Conservation (phyloP, 805 yeast species). For the Candida taoyuanica region DNA sequence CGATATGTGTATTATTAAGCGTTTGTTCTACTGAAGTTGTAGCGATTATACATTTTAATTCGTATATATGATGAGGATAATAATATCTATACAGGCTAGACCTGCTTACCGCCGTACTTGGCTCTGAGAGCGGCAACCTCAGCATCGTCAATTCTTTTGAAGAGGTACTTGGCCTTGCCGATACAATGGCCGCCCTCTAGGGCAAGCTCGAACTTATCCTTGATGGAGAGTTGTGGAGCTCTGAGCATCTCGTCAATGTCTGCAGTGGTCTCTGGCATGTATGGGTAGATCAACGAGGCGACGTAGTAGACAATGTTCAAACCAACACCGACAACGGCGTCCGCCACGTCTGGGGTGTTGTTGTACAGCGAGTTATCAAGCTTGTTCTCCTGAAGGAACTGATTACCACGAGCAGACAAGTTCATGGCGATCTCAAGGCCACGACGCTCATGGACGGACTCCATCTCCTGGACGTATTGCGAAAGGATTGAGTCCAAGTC, state of each 20-base stretch:
- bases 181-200: conserved; percentile 80
- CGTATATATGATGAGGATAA: not conserved
- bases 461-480: conserved; percentile 68
- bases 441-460: conserved; percentile 72
- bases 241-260: conserved; percentile 75
- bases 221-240: conserved; percentile 74
- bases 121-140: conserved; percentile 83
- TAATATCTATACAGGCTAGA: not conserved
- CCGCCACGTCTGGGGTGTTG: conserved; percentile 72
- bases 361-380: conserved; percentile 82
- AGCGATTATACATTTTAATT: not conserved
- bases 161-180: conserved; percentile 87
- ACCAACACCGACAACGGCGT: conserved; percentile 90
- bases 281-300: conserved; percentile 80
- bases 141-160: conserved; percentile 86
- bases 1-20: not conserved
- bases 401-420: conserved; percentile 88
- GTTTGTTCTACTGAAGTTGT: no score
- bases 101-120: conserved; percentile 77
- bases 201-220: conserved; percentile 66
- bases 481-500: conserved; percentile 63
- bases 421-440: conserved; percentile 93
- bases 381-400: conserved; percentile 92
- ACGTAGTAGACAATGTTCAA: conserved; percentile 82
- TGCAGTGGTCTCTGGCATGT: conserved; percentile 77